phyloP scores from a whole-genome alignment of 2,329 filamentous ascomycete species.

The Pseudogymnoascus sp. region DNA sequence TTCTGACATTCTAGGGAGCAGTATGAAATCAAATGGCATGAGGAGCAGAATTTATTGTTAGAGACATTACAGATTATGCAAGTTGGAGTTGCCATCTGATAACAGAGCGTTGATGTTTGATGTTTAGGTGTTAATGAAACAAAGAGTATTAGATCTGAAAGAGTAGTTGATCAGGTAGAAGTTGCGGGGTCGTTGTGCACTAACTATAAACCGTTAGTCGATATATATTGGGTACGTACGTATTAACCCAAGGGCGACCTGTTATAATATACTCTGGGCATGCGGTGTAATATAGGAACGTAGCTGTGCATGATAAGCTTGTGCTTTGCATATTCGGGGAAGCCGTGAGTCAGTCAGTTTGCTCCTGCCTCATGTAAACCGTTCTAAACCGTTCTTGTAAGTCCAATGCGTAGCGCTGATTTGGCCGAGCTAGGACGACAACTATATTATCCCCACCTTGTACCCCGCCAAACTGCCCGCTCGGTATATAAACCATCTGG shows the following conservation, averaged over 20 bases:
- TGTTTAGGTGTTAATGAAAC: not conserved
- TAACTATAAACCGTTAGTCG: not conserved
- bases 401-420: not conserved
- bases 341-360: not conserved
- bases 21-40: slow-evolving; percentile 8
- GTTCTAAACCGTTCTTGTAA: not conserved
- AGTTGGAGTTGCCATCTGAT: not conserved
- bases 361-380: not conserved
- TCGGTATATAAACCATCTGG: not conserved
- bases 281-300: not conserved
- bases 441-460: not conserved
- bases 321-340: not conserved
- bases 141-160: too few species aligned
- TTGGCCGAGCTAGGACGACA: not conserved
- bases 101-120: not conserved
- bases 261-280: not conserved
- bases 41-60: not conserved
- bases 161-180: not conserved
- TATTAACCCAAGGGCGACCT: not conserved
- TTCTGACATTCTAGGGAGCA: slow-evolving; percentile 7
- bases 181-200: not conserved
- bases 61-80: not conserved
- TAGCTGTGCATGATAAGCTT: not conserved
- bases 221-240: not conserved
- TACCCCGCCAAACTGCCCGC: not conserved